A percentile compares a stretch with the other conserved stretches of the same genome.
phyloP scores from a whole-genome alignment of 306 rosid species.

The Trifolium pratense region DNA sequence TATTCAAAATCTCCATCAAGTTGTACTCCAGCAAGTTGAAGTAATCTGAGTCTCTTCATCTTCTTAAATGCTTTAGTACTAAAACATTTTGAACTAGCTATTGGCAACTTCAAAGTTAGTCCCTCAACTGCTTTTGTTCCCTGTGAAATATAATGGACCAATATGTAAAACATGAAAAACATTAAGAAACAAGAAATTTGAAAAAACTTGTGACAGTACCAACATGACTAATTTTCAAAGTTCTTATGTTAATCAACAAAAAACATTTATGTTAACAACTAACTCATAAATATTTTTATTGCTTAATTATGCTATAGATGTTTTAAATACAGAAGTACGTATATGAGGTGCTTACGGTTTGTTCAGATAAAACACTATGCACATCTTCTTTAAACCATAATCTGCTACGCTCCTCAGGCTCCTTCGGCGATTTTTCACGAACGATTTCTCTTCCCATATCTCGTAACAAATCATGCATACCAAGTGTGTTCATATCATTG shows the following conservation, averaged over 20 bases:
- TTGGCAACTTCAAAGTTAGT: conserved; percentile 12
- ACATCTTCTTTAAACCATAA: neutral
- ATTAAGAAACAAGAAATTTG: neutral
- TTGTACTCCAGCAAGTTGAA: conserved; percentile 13
- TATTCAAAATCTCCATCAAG: conserved; percentile 19
- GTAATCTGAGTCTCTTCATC: conserved; percentile 27
- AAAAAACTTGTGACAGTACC: neutral
- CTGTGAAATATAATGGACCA: neutral
- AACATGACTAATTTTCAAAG: neutral
- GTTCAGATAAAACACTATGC: neutral
- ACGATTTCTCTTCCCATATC: conserved; percentile 30
- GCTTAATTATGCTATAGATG: neutral
- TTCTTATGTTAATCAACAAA: neutral
- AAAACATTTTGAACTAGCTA: neutral
- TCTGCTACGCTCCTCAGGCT: neutral
- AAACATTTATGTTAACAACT: too few species aligned
- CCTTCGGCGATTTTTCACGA: neutral
- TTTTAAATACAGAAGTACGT: neutral
- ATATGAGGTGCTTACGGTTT: neutral
- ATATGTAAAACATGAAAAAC: neutral
- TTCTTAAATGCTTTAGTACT: neutral
- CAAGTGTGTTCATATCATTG: neutral
- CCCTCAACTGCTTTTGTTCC: conserved; percentile 27
- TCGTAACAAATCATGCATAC: conserved; percentile 9
- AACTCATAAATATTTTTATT: neutral